Conservation (phyloP, 495 filamentous ascomycete species). For the Neurospora sp. region DNA sequence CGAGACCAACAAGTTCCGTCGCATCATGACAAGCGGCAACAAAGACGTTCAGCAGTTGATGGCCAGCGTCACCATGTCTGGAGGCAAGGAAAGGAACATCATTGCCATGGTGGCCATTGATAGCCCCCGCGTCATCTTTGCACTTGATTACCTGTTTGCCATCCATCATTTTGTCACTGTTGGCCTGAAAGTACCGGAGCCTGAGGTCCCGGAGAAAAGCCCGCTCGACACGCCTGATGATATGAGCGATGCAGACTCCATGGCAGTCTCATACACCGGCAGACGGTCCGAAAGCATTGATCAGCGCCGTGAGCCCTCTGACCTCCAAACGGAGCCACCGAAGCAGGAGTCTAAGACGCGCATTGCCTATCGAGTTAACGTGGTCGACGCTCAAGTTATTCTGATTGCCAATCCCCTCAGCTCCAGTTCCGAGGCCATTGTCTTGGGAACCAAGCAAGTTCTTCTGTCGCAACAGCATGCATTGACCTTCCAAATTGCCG, state of each 20-base stretch:
- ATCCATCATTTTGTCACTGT: conserved; percentile 68
- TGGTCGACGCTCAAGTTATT: conserved; percentile 93
- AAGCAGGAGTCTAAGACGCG: conserved; percentile 46
- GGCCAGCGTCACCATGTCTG: conserved; percentile 89
- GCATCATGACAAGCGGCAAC: conserved; percentile 96
- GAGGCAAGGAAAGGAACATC: conserved; percentile 69
- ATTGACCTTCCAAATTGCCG: conserved; percentile 78
- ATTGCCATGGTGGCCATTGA: conserved; percentile 93
- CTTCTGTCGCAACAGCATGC: conserved; percentile 90
- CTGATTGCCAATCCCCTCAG: conserved; percentile 89
- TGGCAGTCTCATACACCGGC: conserved; percentile 25
- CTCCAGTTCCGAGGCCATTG: conserved; percentile 85
- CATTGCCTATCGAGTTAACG: conserved; percentile 82
- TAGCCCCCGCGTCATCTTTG: conserved; percentile 88
- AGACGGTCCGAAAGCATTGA: conserved; percentile 17
- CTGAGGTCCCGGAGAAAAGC: conserved; percentile 44
- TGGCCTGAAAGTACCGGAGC: conserved; percentile 50
- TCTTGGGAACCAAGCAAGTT: conserved; percentile 87
- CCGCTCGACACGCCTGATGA: conserved; percentile 50
- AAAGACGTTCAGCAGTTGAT: conserved; percentile 93
- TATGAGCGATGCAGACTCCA: conserved; percentile 44
- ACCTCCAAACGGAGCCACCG: conserved; percentile 3
- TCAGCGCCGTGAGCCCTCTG: conserved; percentile 1
- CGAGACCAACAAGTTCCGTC: conserved; percentile 89
- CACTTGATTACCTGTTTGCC: conserved; percentile 88